Conservation (phyloP, 2,329 filamentous ascomycete genomes). For the Diaporthe citri region DNA sequence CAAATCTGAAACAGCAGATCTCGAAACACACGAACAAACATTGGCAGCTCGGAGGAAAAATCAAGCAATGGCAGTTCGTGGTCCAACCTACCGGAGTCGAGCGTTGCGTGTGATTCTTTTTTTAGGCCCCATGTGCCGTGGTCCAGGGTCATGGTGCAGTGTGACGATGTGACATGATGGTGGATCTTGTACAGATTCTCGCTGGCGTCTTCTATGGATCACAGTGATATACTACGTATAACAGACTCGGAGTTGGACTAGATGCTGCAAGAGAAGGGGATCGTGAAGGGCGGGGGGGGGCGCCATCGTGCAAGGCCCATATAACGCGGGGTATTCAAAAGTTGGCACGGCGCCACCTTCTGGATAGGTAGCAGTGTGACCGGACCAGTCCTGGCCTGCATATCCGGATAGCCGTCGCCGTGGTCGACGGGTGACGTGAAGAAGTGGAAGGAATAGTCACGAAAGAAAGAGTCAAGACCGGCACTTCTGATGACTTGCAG, state of each 20-base stretch:
- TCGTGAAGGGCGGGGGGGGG: not conserved
- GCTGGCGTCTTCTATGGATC: not conserved
- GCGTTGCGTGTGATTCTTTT: constrained; percentile 18
- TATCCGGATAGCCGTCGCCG: not conserved
- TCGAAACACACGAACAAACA: constrained; percentile 40
- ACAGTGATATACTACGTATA: not conserved
- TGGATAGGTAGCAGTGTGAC: constrained; percentile 26
- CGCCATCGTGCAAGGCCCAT: not conserved
- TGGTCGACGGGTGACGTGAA: constrained; percentile 5
- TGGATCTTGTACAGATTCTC: constrained; percentile 1
- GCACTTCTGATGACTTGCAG: constrained; percentile 32
- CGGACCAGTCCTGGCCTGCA: constrained; percentile 19
- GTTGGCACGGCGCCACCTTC: constrained; percentile 7
- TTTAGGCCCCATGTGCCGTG: constrained; percentile 35
- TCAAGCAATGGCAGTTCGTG: constrained; percentile 14
- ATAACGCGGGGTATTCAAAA: constrained; percentile 14
- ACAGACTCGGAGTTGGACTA: not conserved
- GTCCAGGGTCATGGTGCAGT: constrained; percentile 8
- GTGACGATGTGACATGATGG: constrained; percentile 25
- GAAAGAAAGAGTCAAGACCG: not conserved
- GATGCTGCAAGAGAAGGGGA: not conserved
- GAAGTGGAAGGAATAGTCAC: not conserved
- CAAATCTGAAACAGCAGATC: constrained; percentile 41
- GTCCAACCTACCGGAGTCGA: constrained; percentile 21
- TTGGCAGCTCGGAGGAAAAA: constrained; percentile 37